Conservation (phyloP, 1,284 basidiomycete species). For the Cutaneotrichosporon cyanovorans region DNA sequence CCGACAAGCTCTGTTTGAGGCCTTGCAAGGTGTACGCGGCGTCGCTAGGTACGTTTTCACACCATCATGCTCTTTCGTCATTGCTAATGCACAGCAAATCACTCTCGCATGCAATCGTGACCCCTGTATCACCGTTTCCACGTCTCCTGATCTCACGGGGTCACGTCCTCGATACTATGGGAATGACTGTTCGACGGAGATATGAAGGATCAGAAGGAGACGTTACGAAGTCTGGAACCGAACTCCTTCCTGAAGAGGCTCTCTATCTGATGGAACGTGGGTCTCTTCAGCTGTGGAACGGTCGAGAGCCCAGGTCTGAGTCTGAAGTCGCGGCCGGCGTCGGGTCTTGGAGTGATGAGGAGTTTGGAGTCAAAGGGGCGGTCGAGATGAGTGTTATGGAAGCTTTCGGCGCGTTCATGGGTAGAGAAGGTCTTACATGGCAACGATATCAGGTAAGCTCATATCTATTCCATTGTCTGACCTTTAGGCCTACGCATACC, state of each 20-base stretch:
- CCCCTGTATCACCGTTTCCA: conserved; percentile 38
- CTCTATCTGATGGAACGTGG: conserved; percentile 88
- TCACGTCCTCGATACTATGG: conserved; percentile 68
- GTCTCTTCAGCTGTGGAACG: conserved; percentile 70
- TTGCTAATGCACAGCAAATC: conserved; percentile 32
- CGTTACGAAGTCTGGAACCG: conserved; percentile 41
- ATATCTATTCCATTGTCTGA: neutral
- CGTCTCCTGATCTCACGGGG: conserved; percentile 65
- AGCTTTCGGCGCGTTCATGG: conserved; percentile 75
- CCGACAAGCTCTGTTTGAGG: conserved; percentile 75
- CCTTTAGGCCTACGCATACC: conserved; percentile 75
- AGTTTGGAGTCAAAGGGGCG: conserved; percentile 68
- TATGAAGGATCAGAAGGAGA: conserved; percentile 50
- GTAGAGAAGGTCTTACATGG: conserved; percentile 63
- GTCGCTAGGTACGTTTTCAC: conserved; percentile 58
- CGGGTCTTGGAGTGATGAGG: conserved; percentile 40
- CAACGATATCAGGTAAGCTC: conserved; percentile 73
- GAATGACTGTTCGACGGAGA: conserved; percentile 57
- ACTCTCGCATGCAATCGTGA: conserved; percentile 43
- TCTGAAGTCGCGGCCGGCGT: conserved; percentile 19
- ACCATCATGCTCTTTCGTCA: neutral
- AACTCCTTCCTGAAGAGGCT: conserved; percentile 87
- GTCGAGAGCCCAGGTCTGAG: conserved; percentile 19
- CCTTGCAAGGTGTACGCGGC: conserved; percentile 63
- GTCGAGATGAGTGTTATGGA: conserved; percentile 93